Evolutionary conservation across 306 rosid species (phyloP).

Genomic region (Lagenaria siceraria): DNA sequence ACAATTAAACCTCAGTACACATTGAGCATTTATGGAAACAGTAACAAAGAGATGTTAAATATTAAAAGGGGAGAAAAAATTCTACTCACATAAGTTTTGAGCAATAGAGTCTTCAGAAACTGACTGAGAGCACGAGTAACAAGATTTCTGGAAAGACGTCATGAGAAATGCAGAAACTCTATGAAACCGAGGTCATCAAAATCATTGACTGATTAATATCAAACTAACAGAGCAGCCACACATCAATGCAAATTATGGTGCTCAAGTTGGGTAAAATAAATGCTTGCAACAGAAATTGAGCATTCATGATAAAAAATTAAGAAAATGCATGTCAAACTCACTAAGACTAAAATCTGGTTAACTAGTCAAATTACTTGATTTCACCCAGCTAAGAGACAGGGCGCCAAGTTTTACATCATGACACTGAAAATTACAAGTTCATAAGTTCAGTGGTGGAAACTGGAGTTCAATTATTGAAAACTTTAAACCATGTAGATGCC

Average conservation of each 20-base stretch:
- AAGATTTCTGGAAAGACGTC: slow-evolving; percentile 62
- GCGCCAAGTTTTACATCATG: background rate
- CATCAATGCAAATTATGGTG: background rate
- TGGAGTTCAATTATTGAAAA: background rate
- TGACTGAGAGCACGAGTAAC: slow-evolving; percentile 75
- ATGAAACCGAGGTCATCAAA: background rate
- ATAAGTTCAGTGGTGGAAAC: background rate
- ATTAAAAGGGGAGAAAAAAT: background rate
- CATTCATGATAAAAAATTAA: background rate
- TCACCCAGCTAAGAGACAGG: background rate
- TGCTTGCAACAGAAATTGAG: background rate
- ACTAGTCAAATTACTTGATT: background rate
- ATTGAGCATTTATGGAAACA: background rate
- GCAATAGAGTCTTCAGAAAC: slow-evolving; percentile 66
- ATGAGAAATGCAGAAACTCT: background rate
- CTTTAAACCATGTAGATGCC: background rate
- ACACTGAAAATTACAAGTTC: background rate
- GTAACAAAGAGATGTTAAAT: background rate
- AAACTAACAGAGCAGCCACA: background rate
- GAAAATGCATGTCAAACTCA: background rate
- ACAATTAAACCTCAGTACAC: background rate
- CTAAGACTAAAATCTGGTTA: background rate
- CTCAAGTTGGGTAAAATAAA: background rate
- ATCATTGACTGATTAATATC: background rate
- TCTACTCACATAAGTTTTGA: slow-evolving; percentile 78